Conservation (phyloP, 164 flowering plant species). For the Dillenia turbinata region DNA sequence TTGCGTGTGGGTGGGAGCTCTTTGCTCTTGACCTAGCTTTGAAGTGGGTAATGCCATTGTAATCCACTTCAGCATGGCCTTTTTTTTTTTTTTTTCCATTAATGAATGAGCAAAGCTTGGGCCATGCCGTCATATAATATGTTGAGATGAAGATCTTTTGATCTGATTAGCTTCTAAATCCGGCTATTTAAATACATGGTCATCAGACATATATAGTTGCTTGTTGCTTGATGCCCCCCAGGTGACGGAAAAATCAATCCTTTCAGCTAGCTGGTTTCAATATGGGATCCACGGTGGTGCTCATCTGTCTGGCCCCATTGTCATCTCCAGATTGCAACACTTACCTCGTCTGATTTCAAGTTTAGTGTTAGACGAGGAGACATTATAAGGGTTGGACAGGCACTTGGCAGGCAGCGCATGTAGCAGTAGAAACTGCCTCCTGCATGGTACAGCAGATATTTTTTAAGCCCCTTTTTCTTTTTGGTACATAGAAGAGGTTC, state of each 20-base stretch:
- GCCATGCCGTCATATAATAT: too few species aligned
- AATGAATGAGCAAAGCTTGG: too few species aligned
- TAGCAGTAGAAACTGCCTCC: too few species aligned
- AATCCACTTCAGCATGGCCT: too few species aligned
- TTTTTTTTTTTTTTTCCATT: too few species aligned
- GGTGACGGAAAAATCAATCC: not conserved
- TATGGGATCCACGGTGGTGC: constrained; percentile 97
- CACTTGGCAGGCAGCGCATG: constrained; percentile 46
- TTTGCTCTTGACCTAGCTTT: too few species aligned
- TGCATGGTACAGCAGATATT: too few species aligned
- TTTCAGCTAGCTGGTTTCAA: constrained; percentile 85
- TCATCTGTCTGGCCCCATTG: constrained; percentile 82
- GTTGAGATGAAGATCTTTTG: not conserved
- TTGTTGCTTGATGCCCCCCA: not conserved
- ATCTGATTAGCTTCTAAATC: not conserved
- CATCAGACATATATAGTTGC: not conserved
- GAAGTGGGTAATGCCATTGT: too few species aligned
- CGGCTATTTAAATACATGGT: not conserved
- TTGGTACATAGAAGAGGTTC: too few species aligned
- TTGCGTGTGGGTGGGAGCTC: too few species aligned
- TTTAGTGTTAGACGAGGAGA: constrained; percentile 65
- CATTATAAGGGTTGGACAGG: constrained; percentile 71
- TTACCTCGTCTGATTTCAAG: constrained; percentile 47
- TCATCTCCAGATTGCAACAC: constrained; percentile 21
- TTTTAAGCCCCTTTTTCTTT: too few species aligned